Evolutionary conservation across 345 rosid species (phyloP).

Genomic region (Citrus australasica): DNA sequence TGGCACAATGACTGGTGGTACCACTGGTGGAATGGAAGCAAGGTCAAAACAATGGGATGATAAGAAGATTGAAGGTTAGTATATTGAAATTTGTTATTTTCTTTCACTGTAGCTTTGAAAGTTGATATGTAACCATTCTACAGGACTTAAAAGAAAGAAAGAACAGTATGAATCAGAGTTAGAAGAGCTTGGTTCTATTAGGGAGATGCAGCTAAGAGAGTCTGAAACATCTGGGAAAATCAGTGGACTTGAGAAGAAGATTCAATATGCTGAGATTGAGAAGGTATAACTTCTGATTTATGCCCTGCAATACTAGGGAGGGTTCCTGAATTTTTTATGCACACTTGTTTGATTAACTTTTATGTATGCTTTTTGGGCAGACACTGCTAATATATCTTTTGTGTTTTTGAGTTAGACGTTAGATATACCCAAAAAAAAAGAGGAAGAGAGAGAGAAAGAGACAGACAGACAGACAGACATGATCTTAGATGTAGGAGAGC

Average conservation of each 20-base stretch:
- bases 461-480: too few species aligned
- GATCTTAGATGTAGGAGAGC: too few species aligned
- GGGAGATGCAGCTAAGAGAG: constrained; percentile 93
- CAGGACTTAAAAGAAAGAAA: constrained; percentile 72
- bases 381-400: neutral
- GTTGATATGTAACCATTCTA: constrained; percentile 23
- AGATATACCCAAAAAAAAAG: neutral
- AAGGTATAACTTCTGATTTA: constrained; percentile 41
- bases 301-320: neutral
- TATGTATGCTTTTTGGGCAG: neutral
- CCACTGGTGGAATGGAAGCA: constrained; percentile 98
- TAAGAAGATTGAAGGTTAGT: constrained; percentile 82
- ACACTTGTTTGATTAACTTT: neutral
- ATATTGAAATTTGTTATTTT: neutral
- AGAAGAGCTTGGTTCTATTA: constrained; percentile 84
- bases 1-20: constrained; percentile 99
- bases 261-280: constrained; percentile 94
- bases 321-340: neutral
- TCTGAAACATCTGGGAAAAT: constrained; percentile 91
- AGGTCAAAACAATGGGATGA: constrained; percentile 98
- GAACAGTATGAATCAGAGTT: constrained; percentile 75
- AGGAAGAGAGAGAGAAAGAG: neutral
- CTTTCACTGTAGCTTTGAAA: constrained; percentile 14
- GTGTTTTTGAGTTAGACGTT: too few species aligned
- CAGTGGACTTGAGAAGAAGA: constrained; percentile 95